Base-by-base conservation (phyloP, 225 moss, liverwort and hornwort genomes). In the Sphagnum contortum region DNA sequence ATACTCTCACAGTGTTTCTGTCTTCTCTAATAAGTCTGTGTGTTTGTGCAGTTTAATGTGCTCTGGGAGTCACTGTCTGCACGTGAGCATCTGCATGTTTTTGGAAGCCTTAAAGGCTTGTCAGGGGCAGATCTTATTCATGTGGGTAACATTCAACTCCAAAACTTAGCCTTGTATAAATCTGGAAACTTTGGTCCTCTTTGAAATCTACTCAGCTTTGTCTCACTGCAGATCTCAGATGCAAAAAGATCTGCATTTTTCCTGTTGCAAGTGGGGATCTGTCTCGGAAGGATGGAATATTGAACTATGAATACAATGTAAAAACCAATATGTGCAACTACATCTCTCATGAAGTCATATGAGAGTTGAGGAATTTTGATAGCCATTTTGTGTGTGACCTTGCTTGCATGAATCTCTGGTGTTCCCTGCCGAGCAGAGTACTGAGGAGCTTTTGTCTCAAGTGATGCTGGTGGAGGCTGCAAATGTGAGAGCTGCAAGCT, bases 41-140 rank as follows among this genome's bases (percentile, higher is more conserved):
- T 29, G 29, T 53, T 63, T 47, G 44, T 11, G 68, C 84, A 96
- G 96, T 96, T 96, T 53, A 92, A 96, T 75, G 92, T 96, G 45
- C 70, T 96, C 5, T 96, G 96, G 96, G 90, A 87, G 56, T 70
- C 96, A 62, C 65, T 96, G 64, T 83, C 96, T 7, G 96, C 90
- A 57, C 88, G 88, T 44, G 96, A 96, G 66, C 96, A 96, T 68
- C 77, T 96, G 5, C 65, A 86, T 69, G 81, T 96, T 6, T 96
- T 96, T 48, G 96, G 87, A 6, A 79, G 83, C 62, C 87, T 96
- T 67, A 96, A 96, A 75, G 96, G 96, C 62, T 72, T 96, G 57
- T 76, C 80, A 29, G 61, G 81, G 4, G 73, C 90, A 58, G 85
- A 83, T 53, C 70, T 87, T 3, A 81, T 77, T 63, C 65, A 67